Percentiles rank a stretch among this genome's conserved stretches.
phyloP scores from a whole-genome alignment of 2,329 filamentous ascomycete genomes.

The Phaeomoniella chlamydospora region DNA sequence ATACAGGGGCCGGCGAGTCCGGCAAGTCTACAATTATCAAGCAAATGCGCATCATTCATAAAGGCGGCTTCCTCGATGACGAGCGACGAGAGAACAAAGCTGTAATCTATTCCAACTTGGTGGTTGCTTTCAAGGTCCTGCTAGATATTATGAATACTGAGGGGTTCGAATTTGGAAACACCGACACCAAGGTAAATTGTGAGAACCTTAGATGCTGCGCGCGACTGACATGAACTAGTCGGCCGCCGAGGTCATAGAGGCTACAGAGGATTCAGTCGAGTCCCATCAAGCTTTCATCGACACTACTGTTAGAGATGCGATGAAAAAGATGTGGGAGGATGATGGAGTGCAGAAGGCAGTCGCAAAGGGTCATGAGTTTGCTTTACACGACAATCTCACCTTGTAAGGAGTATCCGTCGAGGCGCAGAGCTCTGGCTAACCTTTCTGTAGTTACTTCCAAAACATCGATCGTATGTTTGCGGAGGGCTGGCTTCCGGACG shows the following conservation, averaged over 20 bases:
- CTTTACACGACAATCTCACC: conserved; percentile 84
- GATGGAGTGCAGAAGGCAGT: conserved; percentile 76
- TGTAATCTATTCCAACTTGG: conserved; percentile 88
- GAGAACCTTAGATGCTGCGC: conserved; percentile 3
- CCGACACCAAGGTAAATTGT: conserved; percentile 59
- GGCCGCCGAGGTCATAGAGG: conserved; percentile 61
- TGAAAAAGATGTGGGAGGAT: conserved; percentile 76
- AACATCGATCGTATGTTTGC: conserved; percentile 63
- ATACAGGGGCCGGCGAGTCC: conserved; percentile 79
- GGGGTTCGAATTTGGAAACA: conserved; percentile 61
- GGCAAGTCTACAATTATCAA: conserved; percentile 96
- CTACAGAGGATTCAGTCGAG: conserved; percentile 63
- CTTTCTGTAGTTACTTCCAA: conserved; percentile 57
- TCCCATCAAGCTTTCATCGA: conserved; percentile 66
- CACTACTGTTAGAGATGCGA: conserved; percentile 49
- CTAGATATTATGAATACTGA: conserved; percentile 84
- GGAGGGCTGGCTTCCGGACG: conserved; percentile 70
- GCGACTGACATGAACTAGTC: conserved; percentile 35
- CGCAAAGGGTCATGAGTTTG: conserved; percentile 87
- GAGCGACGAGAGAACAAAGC: conserved; percentile 90
- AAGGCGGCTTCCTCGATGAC: conserved; percentile 74
- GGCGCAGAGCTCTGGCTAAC: conserved; percentile 1
- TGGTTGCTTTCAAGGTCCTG: conserved; percentile 83
- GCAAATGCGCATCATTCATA: conserved; percentile 97
- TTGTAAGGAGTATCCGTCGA: conserved; percentile 49